phyloP scores from a whole-genome alignment of 2,329 filamentous ascomycete genomes.

The Colletotrichum lupini region DNA sequence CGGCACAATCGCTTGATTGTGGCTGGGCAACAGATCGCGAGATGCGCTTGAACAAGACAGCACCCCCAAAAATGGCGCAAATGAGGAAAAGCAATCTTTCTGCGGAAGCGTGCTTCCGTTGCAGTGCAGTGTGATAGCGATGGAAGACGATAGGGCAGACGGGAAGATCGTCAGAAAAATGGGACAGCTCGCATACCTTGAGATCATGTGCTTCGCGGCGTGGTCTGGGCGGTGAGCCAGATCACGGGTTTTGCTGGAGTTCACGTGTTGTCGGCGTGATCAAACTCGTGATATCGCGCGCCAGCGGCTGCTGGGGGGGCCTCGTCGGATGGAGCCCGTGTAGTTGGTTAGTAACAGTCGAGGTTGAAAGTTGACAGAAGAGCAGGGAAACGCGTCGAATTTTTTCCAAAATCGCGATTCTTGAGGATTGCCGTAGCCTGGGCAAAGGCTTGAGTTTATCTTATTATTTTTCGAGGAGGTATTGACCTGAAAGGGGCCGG shows the following conservation, averaged over 20 bases:
- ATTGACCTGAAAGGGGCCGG: slow-evolving; percentile 6
- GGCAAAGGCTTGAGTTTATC: slow-evolving; percentile 27
- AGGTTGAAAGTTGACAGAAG: slow-evolving; percentile 6
- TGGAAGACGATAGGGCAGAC: slow-evolving; percentile 10
- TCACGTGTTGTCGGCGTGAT: slow-evolving; percentile 50
- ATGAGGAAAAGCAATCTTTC: background rate
- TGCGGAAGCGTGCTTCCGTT: background rate
- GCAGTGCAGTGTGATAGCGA: slow-evolving; percentile 21
- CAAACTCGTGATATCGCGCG: slow-evolving; percentile 62
- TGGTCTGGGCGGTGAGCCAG: slow-evolving; percentile 41
- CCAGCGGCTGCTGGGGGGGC: slow-evolving; percentile 35
- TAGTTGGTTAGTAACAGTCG: slow-evolving; percentile 27
- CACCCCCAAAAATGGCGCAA: slow-evolving; percentile 23
- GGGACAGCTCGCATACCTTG: slow-evolving; percentile 49
- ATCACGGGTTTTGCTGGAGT: slow-evolving; percentile 54
- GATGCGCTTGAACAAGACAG: background rate
- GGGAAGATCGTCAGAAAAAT: slow-evolving; percentile 32
- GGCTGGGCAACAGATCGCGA: background rate
- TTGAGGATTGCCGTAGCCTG: slow-evolving; percentile 5
- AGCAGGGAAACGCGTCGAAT: background rate
- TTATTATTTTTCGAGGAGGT: slow-evolving; percentile 20
- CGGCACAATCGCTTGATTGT: slow-evolving; percentile 27
- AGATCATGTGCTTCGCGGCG: slow-evolving; percentile 56
- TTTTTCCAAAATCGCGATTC: slow-evolving; percentile 26
- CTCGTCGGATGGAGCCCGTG: slow-evolving; percentile 32